Evolutionary conservation across 73 alveolate genomes (phyloP).

Genomic region (Tetrahymena thermophila): DNA sequence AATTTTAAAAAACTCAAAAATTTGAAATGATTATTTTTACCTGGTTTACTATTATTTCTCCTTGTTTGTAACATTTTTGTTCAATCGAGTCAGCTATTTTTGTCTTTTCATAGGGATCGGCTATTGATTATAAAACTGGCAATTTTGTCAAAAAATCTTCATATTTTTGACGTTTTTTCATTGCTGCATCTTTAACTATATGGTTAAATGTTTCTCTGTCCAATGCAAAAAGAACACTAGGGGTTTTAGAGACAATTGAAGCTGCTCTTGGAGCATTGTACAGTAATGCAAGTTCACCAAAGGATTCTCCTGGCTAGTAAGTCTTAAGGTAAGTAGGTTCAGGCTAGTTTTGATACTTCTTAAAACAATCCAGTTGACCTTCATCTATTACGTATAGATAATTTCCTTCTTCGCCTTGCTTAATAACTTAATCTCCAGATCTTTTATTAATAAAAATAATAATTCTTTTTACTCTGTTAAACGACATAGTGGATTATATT

Average conservation of each 20-base stretch:
- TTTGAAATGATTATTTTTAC: neutral
- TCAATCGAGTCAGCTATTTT: constrained; percentile 34
- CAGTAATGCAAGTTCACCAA: constrained; percentile 91
- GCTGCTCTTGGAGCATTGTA: constrained; percentile 91
- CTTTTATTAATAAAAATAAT: neutral
- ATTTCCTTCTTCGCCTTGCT: constrained; percentile 69
- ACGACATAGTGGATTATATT: too few species aligned
- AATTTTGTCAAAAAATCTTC: constrained; percentile 59
- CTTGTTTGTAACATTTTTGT: constrained; percentile 14
- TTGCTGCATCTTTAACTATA: constrained; percentile 90
- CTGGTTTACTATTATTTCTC: constrained; percentile 4
- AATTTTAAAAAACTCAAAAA: neutral
- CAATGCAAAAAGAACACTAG: constrained; percentile 42
- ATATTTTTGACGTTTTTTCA: constrained; percentile 77
- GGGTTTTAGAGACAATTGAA: constrained; percentile 65
- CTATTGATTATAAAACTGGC: constrained; percentile 57
- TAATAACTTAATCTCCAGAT: constrained; percentile 42
- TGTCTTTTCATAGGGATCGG: constrained; percentile 78
- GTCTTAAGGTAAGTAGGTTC: constrained; percentile 52
- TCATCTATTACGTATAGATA: constrained; percentile 62
- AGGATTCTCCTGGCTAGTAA: constrained; percentile 86
- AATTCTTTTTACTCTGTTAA: neutral
- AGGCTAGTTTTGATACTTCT: constrained; percentile 43
- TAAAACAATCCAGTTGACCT: constrained; percentile 63
- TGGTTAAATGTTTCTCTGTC: constrained; percentile 89